Evolutionary conservation across 139 green algal genomes (phyloP).

Genomic region (Dunaliella primolecta): DNA sequence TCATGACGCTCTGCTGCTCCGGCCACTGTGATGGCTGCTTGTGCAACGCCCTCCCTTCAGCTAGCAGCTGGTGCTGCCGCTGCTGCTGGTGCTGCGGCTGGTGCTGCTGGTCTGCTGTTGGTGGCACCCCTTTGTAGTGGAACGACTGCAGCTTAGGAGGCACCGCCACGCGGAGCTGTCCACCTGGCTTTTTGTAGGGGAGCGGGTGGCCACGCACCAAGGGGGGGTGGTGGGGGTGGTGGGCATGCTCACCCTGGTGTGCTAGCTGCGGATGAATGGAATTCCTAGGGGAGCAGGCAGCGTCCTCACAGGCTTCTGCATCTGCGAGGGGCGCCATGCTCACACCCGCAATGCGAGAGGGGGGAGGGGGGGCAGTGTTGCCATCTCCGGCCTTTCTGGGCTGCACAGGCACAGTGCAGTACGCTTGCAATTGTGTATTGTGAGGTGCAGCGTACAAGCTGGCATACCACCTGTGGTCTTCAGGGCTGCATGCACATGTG

Average conservation of each 20-base stretch:
- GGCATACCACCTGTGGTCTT: too few relatives aligned
- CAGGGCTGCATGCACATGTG: too few relatives aligned
- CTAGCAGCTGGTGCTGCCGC: not conserved
- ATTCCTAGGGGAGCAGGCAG: not conserved
- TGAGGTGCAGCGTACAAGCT: too few relatives aligned
- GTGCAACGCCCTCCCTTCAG: slow-evolving; percentile 20
- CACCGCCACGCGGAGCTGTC: not conserved
- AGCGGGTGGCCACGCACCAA: not conserved
- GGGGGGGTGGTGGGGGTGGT: not conserved
- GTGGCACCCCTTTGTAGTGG: not conserved
- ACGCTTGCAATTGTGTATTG: not conserved
- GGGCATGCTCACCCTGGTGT: not conserved
- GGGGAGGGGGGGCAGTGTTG: slow-evolving; percentile 12
- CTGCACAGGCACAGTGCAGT: not conserved
- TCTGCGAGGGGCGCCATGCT: slow-evolving; percentile 24
- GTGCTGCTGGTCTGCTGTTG: not conserved
- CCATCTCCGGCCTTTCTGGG: not conserved
- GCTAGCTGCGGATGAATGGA: not conserved
- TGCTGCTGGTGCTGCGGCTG: not conserved
- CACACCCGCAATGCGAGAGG: slow-evolving; percentile 21
- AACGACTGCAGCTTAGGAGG: not conserved
- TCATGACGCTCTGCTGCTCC: not conserved
- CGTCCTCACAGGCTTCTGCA: not conserved
- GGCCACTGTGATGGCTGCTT: not conserved
- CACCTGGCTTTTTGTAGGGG: not conserved